Percentiles rank a stretch among this genome's conserved stretches.
These are phyloP conservation scores for Toxicodendron radicans DNA, from an alignment of 345 rosid genomes.

Conservation along the genomic window DNA sequence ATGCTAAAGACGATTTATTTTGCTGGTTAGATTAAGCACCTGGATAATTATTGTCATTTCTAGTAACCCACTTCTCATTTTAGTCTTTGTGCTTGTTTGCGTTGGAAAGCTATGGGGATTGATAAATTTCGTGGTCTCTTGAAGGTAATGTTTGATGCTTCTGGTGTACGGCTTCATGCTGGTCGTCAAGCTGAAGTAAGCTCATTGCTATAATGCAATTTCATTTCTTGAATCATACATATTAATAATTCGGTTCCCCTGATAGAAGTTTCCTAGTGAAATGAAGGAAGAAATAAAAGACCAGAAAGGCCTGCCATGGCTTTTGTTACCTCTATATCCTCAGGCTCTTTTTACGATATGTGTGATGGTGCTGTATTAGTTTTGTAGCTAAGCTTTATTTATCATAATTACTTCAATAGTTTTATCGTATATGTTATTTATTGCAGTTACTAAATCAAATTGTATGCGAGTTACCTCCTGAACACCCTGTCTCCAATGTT, in stretches of 20 bases:
- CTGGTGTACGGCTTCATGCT: constrained; percentile 68
- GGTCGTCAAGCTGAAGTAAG: constrained; percentile 74
- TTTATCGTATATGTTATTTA: neutral
- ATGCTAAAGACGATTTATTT: neutral
- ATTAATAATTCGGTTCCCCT: neutral
- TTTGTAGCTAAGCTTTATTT: neutral
- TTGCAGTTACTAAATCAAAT: constrained; percentile 65
- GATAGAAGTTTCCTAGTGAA: neutral
- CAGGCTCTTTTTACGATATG: neutral
- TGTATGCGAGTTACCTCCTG: constrained; percentile 66
- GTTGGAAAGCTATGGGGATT: constrained; percentile 10
- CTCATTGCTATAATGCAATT: neutral
- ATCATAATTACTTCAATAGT: neutral
- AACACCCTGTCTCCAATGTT: constrained; percentile 55
- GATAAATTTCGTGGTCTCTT: constrained; percentile 11
- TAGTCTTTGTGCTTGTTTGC: neutral
- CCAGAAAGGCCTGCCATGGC: neutral
- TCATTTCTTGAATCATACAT: neutral
- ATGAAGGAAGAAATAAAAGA: neutral
- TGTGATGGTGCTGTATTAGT: neutral
- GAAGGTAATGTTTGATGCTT: constrained; percentile 77
- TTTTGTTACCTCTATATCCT: neutral
- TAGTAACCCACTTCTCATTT: neutral
- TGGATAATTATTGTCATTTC: neutral
- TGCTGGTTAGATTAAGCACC: neutral